Conservation (phyloP, 495 filamentous ascomycete genomes). For the Daldinia decipiens region DNA sequence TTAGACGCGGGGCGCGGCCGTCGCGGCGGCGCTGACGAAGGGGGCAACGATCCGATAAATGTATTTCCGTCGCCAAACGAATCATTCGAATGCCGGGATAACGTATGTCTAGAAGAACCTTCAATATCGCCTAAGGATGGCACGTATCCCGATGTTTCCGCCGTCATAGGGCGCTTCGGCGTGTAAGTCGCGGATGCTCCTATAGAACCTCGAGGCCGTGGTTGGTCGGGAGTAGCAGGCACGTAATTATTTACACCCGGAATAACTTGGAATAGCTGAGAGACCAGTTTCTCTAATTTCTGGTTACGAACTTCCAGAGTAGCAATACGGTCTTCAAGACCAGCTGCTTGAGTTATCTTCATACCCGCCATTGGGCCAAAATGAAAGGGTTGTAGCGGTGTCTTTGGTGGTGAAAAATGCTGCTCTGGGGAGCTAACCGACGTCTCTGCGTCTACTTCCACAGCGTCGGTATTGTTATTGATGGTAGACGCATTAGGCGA, state of each 20-base stretch:
- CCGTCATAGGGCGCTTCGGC: conserved; percentile 36
- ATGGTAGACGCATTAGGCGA: conserved; percentile 61
- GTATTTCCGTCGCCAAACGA: conserved; percentile 56
- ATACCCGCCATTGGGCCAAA: conserved; percentile 58
- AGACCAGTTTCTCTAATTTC: conserved; percentile 60
- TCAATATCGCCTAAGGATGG: conserved; percentile 37
- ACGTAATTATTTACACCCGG: conserved; percentile 50
- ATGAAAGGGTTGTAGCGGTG: conserved; percentile 63
- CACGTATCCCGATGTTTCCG: conserved; percentile 39
- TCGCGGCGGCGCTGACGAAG: conserved; percentile 44
- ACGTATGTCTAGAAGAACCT: conserved; percentile 44
- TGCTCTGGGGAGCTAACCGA: conserved; percentile 46
- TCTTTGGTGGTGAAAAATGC: conserved; percentile 50
- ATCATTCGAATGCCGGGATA: conserved; percentile 51
- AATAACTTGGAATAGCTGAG: conserved; percentile 54
- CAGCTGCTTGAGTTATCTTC: conserved; percentile 64
- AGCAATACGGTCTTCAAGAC: conserved; percentile 60
- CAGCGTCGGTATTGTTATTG: conserved; percentile 51
- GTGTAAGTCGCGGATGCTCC: conserved; percentile 45
- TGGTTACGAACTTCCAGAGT: conserved; percentile 57
- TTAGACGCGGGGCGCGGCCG: conserved; percentile 51
- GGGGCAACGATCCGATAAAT: conserved; percentile 51
- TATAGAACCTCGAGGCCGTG: conserved; percentile 29
- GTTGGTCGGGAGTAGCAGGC: conserved; percentile 38
- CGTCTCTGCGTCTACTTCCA: conserved; percentile 44